A percentile compares a stretch with the other conserved stretches of the same genome.
Conservation (phyloP, 2,329 filamentous ascomycete species). For the Microdochium trichocladiopsis region DNA sequence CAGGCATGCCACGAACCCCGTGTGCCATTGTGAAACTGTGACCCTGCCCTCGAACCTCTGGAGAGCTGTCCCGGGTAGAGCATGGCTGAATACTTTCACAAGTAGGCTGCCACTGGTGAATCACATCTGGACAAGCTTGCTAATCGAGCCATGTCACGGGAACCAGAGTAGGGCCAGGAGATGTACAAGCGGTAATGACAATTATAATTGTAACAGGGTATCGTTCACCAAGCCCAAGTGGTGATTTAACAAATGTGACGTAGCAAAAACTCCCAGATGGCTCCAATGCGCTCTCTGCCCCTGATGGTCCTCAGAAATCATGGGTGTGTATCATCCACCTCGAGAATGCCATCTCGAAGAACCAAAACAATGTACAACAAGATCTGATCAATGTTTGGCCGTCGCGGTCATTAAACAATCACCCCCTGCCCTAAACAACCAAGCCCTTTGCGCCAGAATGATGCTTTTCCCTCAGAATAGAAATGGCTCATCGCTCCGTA, state of each 20-base stretch:
- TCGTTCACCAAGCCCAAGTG: constrained; percentile 3
- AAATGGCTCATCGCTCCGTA: not conserved
- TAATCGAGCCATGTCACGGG: too few relatives aligned
- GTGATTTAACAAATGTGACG: not conserved
- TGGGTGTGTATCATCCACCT: not conserved
- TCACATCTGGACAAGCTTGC: too few relatives aligned
- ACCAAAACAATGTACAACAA: not conserved
- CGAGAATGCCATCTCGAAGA: too few relatives aligned
- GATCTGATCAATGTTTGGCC: not conserved
- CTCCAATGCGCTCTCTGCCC: not conserved
- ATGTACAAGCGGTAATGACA: not conserved
- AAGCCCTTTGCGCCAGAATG: not conserved
- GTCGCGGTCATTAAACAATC: not conserved
- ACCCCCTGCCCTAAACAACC: not conserved
- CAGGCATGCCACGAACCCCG: too few relatives aligned
- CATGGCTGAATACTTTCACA: too few relatives aligned
- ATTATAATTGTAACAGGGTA: constrained; percentile 6
- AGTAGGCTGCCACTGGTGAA: too few relatives aligned
- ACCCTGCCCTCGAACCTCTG: too few relatives aligned
- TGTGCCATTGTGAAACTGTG: too few relatives aligned
- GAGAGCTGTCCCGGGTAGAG: too few relatives aligned
- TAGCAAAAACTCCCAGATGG: not conserved
- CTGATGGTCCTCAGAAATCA: not conserved
- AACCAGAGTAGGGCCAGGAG: too few relatives aligned
- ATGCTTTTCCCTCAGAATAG: not conserved